Percentiles rank a stretch among this genome's conserved stretches.
phyloP scores from a whole-genome alignment of 306 rosid genomes.

The Arachis hypogaea region DNA sequence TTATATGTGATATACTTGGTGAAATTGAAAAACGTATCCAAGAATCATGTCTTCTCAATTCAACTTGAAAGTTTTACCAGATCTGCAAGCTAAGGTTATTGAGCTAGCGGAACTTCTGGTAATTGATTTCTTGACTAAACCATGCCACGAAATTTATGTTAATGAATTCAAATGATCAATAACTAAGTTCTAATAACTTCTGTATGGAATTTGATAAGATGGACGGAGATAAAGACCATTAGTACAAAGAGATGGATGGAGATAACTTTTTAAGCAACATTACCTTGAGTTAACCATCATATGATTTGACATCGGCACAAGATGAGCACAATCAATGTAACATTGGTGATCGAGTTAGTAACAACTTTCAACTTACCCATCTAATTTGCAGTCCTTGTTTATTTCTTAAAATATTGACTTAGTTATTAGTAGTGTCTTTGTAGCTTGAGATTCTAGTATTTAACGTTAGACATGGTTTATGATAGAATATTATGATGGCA shows the following conservation, averaged over 20 bases:
- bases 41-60: slow-evolving; percentile 70
- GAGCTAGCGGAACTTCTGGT: slow-evolving; percentile 91
- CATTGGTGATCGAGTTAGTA: too few species aligned
- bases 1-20: slow-evolving; percentile 63
- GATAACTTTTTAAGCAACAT: too few species aligned
- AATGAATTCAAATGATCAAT: slow-evolving; percentile 13
- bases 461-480: too few species aligned
- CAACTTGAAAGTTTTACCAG: slow-evolving; percentile 71
- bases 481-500: too few species aligned
- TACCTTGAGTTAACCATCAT: too few species aligned
- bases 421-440: too few species aligned
- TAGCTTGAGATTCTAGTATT: too few species aligned
- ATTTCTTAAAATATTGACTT: too few species aligned
- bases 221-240: slow-evolving; percentile 63
- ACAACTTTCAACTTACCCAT: too few species aligned
- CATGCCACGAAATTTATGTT: slow-evolving; percentile 21
- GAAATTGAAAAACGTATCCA: slow-evolving; percentile 69
- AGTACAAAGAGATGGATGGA: slow-evolving; percentile 39
- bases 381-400: too few species aligned
- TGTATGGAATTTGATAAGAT: slow-evolving; percentile 55
- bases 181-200: slow-evolving; percentile 42
- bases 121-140: slow-evolving; percentile 33
- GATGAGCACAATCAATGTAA: too few species aligned
- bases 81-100: slow-evolving; percentile 59
- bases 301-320: too few species aligned